Base-by-base conservation (phyloP, 1,139 yeast genomes). In the Pichia sp. region DNA sequence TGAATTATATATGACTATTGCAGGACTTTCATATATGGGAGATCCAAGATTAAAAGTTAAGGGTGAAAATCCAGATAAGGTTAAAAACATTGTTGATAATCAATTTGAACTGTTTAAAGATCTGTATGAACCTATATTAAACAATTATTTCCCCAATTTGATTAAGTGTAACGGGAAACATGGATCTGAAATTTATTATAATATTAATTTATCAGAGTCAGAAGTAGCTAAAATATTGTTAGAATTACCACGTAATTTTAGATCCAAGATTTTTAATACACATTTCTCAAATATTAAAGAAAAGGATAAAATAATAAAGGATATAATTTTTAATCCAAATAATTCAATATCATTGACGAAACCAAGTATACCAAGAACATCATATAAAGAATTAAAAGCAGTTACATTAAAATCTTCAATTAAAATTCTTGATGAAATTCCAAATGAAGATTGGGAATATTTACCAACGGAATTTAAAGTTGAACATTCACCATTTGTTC, bases 21-120 rank as follows among this genome's bases (percentile, higher is more conserved):
- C 97, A 0, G 76, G 78, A 14, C 64, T 93, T 18, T 85, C 96
- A 18, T 93, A 91, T 59, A 65, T 80, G 61, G 98, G 98, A 14
- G 99, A 91, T 60, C 81, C 89, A 28, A 72, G 99, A 50, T 83
- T 88, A 78, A 68, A 74, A 33, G 69, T 88, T 34, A 95, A 95
- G 3, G 95, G 91, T 5, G 98, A 91, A 61, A 86, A 91, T 60
- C 96, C 97, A 9, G 72, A 81, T 55, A 91, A 91, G 62, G 84
- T 89, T 24, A 69, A 70, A 40, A 91, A 93, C 60, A 91, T 91
- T 48, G 97, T 91, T 6, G 62, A 66, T 21, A 83, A 84, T 57
- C 96, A 93, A 62, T 74, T 75, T 50, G 64, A 65, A 18, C 72
- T 76, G 48, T 91, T 91, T 64, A 73, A 79, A 44, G 65, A 66